These are phyloP conservation scores for Phytophthora brassicae DNA, from an alignment of 352 stramenopile genomes.

Conservation along the genomic window DNA sequence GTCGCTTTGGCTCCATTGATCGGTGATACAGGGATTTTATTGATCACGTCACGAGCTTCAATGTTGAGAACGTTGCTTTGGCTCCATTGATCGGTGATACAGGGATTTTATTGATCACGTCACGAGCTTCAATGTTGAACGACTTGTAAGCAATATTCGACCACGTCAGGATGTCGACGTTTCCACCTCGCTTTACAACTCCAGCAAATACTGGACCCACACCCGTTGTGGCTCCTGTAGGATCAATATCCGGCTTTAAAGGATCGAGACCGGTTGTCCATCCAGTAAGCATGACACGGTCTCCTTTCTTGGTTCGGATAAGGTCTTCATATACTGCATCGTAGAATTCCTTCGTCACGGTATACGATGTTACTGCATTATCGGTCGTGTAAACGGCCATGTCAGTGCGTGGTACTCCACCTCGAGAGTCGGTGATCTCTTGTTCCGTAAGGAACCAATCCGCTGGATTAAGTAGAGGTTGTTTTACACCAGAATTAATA, in stretches of 20 bases:
- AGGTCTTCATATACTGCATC: constrained; percentile 47
- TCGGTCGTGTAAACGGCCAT: constrained; percentile 34
- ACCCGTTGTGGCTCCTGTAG: constrained; percentile 25
- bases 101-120: constrained; percentile 42
- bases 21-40: constrained; percentile 23
- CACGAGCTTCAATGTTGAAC: constrained; percentile 45
- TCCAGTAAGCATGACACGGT: constrained; percentile 43
- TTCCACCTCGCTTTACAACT: constrained; percentile 36
- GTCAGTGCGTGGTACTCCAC: constrained; percentile 39
- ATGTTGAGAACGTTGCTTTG: constrained; percentile 37
- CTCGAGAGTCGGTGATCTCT: constrained; percentile 49
- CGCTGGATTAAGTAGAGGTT: constrained; percentile 44
- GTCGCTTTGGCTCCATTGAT: constrained; percentile 25
- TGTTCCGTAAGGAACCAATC: constrained; percentile 59
- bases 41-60: constrained; percentile 45
- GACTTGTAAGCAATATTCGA: constrained; percentile 45
- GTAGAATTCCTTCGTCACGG: constrained; percentile 50
- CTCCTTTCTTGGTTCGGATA: constrained; percentile 16
- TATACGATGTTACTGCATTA: constrained; percentile 49
- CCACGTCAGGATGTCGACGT: constrained; percentile 57
- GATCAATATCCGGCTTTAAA: constrained; percentile 38
- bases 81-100: constrained; percentile 20
- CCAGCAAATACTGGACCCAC: constrained; percentile 38
- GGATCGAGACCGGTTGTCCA: constrained; percentile 49
- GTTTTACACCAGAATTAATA: constrained; percentile 25